These are phyloP conservation scores for Pelargonium fulgidum DNA, from an alignment of 441 rosid genomes.

Conservation along the genomic window DNA sequence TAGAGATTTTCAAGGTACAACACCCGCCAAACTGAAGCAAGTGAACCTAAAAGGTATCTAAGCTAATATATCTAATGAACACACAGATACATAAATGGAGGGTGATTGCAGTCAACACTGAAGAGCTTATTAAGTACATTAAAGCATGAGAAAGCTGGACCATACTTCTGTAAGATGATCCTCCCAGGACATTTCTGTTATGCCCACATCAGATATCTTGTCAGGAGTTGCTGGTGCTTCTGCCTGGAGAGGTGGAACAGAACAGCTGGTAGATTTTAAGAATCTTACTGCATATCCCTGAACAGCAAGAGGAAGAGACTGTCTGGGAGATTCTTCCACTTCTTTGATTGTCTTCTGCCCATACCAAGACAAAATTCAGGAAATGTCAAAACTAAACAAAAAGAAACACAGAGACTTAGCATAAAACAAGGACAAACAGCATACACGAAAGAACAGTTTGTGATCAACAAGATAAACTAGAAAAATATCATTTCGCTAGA, in stretches of 20 bases:
- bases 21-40: conserved; percentile 10
- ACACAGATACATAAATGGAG: background rate
- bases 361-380: conserved; percentile 14
- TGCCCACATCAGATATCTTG: conserved; percentile 45
- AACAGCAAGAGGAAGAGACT: conserved; percentile 36
- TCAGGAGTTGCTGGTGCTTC: conserved; percentile 62
- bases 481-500: background rate
- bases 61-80: background rate
- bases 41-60: background rate
- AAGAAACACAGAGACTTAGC: background rate
- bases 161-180: conserved; percentile 82
- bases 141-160: conserved; percentile 13
- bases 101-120: background rate
- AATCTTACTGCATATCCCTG: conserved; percentile 77
- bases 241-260: conserved; percentile 45
- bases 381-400: background rate
- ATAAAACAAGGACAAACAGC: background rate
- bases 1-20: background rate
- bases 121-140: conserved; percentile 10
- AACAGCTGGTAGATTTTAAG: conserved; percentile 50
- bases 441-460: background rate
- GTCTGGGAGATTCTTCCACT: conserved; percentile 32
- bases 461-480: background rate
- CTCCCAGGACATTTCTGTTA: conserved; percentile 56
- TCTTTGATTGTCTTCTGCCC: conserved; percentile 51